Base-by-base conservation (phyloP, 1,284 basidiomycete genomes). In the Mycosarcoma mackinlayi region DNA sequence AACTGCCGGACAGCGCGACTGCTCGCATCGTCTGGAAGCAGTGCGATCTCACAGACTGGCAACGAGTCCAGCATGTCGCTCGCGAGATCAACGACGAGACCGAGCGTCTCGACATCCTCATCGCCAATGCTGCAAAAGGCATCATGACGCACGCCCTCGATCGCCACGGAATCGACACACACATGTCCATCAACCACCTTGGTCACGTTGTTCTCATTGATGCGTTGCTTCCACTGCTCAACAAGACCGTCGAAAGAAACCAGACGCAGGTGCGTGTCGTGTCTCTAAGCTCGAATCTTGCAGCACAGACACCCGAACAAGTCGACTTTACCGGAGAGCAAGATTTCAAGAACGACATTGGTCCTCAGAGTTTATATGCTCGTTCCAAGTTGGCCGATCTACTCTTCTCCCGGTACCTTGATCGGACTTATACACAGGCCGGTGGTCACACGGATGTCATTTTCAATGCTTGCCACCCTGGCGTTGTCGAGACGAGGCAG, bases 101-200 rank as follows among this genome's bases (percentile, higher is more conserved):
- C 0, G 53, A 63, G 9, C 60, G 60, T 3, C 38, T 63, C 16
- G 60, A 63, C 31, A 63, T 56, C 34, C 18, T 63, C 18, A 63
- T 63, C 23, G 60, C 60, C 10, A 63, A 63, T 11, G 60, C 60
- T 16, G 60, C 42, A 27, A 63, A 63, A 39, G 60, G 60, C 18
- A 56, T 63, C 52, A 63, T 63, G 60, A 42, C 48, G 14, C 31
- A 55, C 39, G 47, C 60, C 7, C 41, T 52, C 24, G 60, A 63
- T n/a, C 48, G 52, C 10, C 14, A 63, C n/a, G 60, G 60, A 23
- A 37, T 63, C 48, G 60, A 63, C n/a, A 56, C 60, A 30, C 60
- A 63, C 44, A 63, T 63, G 48, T 63, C 60, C 4, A 63, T 56
- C 53, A 63, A 63, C 35, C 53, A 63, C 24, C 53, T 63, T 13